Conservation (phyloP, 306 rosid genomes). For the Mimosa pudica region DNA sequence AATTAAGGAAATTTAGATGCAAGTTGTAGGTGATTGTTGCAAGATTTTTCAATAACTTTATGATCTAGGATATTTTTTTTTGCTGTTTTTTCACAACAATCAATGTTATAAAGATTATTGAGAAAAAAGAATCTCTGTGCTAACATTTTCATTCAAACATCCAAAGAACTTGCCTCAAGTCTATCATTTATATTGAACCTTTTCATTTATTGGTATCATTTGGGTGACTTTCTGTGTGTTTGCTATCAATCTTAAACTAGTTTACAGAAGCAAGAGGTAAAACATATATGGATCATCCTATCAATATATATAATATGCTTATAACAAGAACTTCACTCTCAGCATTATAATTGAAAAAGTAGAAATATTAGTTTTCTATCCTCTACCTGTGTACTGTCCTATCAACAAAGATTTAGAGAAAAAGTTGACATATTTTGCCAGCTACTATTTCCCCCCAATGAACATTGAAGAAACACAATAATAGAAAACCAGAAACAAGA, state of each 20-base stretch:
- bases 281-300: background rate
- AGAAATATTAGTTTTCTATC: background rate
- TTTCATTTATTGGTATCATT: background rate
- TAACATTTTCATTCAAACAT: background rate
- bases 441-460: background rate
- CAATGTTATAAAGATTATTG: background rate
- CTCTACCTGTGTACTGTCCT: background rate
- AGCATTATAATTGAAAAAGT: background rate
- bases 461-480: background rate
- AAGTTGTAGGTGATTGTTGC: background rate
- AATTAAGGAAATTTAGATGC: background rate
- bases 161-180: background rate
- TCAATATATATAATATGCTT: background rate
- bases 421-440: background rate
- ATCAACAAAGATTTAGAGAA: background rate
- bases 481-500: slow-evolving; percentile 12
- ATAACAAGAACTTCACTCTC: background rate
- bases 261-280: background rate
- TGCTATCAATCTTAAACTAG: background rate
- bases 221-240: background rate
- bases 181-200: background rate
- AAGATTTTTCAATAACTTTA: background rate
- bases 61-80: background rate
- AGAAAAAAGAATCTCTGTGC: background rate
- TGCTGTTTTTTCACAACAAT: background rate